Evolutionary conservation across 176 grass and related monocot genomes (phyloP).

Genomic region (Poa pratensis): DNA sequence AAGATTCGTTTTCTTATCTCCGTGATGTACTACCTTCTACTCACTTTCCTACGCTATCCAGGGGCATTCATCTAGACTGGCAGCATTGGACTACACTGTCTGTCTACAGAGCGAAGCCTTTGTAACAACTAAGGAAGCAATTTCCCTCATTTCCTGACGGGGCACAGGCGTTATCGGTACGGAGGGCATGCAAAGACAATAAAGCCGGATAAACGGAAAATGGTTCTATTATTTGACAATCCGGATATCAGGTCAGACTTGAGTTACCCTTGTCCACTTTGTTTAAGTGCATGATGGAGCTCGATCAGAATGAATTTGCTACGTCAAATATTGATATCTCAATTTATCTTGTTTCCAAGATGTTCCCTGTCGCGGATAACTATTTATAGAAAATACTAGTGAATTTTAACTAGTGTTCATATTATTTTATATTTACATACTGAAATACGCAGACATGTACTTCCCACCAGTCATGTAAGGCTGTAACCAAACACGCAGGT

Average conservation of each 20-base stretch:
- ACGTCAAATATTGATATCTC: background rate
- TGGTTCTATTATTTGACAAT: slow-evolving; percentile 77
- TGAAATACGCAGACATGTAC: background rate
- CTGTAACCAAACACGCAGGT: background rate
- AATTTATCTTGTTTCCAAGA: background rate
- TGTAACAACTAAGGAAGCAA: slow-evolving; percentile 90
- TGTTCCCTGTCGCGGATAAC: background rate
- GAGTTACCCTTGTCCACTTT: background rate
- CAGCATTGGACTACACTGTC: slow-evolving; percentile 80
- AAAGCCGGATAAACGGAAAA: slow-evolving; percentile 80
- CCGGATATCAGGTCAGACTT: slow-evolving; percentile 65
- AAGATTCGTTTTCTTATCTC: background rate
- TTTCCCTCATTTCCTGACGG: slow-evolving; percentile 92
- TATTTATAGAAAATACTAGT: background rate
- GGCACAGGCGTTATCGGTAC: slow-evolving; percentile 74
- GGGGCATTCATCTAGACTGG: slow-evolving; percentile 86
- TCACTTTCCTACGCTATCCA: slow-evolving; percentile 30
- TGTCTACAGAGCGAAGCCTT: slow-evolving; percentile 75
- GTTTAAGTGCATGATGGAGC: background rate
- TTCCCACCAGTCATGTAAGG: no score
- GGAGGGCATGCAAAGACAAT: slow-evolving; percentile 80
- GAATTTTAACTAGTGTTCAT: background rate
- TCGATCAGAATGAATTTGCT: background rate
- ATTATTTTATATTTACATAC: slow-evolving; percentile 1
- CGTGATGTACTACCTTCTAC: background rate